Base-by-base conservation (phyloP, 179 eudicot species). In the Spinacia oleracea region DNA sequence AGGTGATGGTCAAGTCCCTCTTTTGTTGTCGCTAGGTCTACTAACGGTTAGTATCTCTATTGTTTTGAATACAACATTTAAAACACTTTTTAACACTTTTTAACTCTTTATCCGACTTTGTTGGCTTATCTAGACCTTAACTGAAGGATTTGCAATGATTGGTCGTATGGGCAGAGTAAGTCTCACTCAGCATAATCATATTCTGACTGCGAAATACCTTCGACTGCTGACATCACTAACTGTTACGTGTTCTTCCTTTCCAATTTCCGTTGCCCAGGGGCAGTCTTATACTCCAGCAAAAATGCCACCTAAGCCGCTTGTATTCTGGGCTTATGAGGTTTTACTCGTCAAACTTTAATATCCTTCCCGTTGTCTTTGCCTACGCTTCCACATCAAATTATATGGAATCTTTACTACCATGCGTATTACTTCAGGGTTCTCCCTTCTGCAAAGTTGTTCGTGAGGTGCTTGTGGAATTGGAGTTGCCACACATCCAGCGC, bases 401-500 rank as follows among this genome's bases (percentile, higher is more conserved):
- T 38, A n/a, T 76, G 79, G 62, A 73, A 4, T 10, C 34, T 65
- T 72, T 72, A 27, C 64, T 71, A 20, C 64, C 53, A 15, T 32
- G 34, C 73, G n/a, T 80, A 71, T 74, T 73, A 53, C 77, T 87
- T 80, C 90, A 96, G 99, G 85, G 91, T 64, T 96, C 99, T 77
- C 99, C 99, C n/a, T 96, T 93, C 83, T 93, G 96, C 89, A 96
- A 96, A 89, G 84, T 96, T 82, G 98, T 88, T n/a, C 97, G 99
- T 40, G 99, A 93, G 90, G 98, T 83, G 72, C 99, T 96, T 80
- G 99, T 96, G 65, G 99, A 96, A 86, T 78, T 96, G 80, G 99
- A 96, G 84, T 85, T 96, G 84, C 99, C 99, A 45, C 96, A 96
- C 86, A 82, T 96, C 79, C 92, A 87, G 31, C 90, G 82, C 82